Evolutionary conservation across 2,329 filamentous ascomycete species (phyloP).

Genomic region (Tolypocladium sp.): DNA sequence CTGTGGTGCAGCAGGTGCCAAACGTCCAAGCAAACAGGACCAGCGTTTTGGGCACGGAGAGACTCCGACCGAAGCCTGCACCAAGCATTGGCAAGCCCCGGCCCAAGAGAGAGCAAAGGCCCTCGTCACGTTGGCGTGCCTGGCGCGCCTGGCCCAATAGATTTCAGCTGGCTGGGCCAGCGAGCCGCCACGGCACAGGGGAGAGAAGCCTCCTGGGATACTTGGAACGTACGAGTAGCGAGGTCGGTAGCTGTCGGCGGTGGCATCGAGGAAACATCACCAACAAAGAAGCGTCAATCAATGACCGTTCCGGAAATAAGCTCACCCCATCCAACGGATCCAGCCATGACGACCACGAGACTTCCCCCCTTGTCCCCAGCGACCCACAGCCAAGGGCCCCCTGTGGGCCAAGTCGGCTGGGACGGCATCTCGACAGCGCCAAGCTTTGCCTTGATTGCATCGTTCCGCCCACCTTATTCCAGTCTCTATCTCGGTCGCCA

Average conservation of each 20-base stretch:
- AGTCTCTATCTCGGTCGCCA: background rate
- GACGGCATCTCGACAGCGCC: conserved; percentile 26
- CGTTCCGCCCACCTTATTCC: background rate
- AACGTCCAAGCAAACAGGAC: background rate
- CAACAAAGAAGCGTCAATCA: background rate
- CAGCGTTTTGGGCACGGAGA: background rate
- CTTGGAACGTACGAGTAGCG: background rate
- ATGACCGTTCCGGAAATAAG: background rate
- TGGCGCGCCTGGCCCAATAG: background rate
- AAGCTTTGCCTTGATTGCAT: conserved; percentile 5
- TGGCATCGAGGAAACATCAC: background rate
- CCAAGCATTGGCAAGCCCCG: background rate
- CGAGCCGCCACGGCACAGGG: background rate
- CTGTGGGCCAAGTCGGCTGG: conserved; percentile 26
- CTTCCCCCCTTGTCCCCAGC: conserved; percentile 1
- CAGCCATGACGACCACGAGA: background rate
- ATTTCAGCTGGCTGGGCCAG: background rate
- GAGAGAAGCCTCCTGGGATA: background rate
- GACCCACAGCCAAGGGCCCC: conserved; percentile 7
- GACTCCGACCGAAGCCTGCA: background rate
- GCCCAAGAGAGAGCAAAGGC: too few species aligned
- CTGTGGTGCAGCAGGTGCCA: background rate
- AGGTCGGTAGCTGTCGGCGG: background rate
- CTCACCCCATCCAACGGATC: background rate
- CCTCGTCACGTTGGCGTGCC: too few species aligned